Conservation (phyloP, 176 grass and related monocot genomes). For the Tillandsia leiboldiana region DNA sequence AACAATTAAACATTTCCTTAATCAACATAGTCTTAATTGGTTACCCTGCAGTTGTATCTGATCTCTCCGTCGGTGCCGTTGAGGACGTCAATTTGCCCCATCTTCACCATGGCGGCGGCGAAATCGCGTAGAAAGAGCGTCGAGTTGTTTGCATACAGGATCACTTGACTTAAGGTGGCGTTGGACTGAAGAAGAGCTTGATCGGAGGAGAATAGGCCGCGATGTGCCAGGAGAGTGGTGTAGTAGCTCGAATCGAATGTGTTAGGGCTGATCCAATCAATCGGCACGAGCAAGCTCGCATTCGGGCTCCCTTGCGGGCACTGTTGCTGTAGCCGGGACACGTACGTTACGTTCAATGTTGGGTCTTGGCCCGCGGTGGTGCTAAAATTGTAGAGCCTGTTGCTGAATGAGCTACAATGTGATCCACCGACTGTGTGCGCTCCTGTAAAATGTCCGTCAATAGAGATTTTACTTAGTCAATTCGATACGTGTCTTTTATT, state of each 20-base stretch:
- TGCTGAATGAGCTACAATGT: constrained; percentile 78
- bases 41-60: constrained; percentile 57
- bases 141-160: constrained; percentile 47
- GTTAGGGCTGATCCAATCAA: constrained; percentile 56
- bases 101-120: constrained; percentile 60
- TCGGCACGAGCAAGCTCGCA: constrained; percentile 33
- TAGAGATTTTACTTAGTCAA: neutral
- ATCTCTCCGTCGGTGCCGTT: constrained; percentile 52
- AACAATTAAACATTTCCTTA: neutral
- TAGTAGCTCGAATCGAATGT: constrained; percentile 78
- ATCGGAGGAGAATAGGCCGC: constrained; percentile 69
- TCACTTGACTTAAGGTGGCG: constrained; percentile 51
- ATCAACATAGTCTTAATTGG: constrained; percentile 15
- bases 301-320: constrained; percentile 30
- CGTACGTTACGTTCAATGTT: constrained; percentile 51
- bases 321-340: constrained; percentile 41
- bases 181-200: constrained; percentile 42
- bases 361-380: constrained; percentile 42
- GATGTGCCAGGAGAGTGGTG: constrained; percentile 49
- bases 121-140: constrained; percentile 55
- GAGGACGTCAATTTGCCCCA: constrained; percentile 59
- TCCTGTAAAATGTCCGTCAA: constrained; percentile 18
- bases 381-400: constrained; percentile 27
- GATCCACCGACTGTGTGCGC: constrained; percentile 75
- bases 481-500: too few species aligned